Percentiles rank a stretch among this genome's conserved stretches.
Conservation (phyloP, 352 stramenopile genomes). For the Pseudoperonospora humuli region DNA sequence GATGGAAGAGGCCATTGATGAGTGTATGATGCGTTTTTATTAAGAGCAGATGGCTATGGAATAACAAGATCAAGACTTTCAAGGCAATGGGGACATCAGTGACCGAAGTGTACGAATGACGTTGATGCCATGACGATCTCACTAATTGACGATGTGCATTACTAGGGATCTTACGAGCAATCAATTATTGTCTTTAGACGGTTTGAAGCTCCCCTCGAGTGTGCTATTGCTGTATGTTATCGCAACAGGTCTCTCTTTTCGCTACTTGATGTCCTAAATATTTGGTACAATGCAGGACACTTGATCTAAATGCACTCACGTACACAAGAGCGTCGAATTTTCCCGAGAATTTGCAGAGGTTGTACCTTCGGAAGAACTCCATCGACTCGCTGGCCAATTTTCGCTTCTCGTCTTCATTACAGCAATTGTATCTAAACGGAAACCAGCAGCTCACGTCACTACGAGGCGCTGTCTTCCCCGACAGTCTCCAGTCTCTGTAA, state of each 20-base stretch:
- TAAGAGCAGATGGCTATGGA: constrained; percentile 27
- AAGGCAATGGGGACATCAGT: constrained; percentile 22
- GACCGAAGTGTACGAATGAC: constrained; percentile 32
- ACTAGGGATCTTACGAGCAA: constrained; percentile 21
- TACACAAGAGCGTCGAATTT: constrained; percentile 16
- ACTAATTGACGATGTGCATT: constrained; percentile 1
- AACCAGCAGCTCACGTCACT: constrained; percentile 38
- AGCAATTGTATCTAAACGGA: constrained; percentile 29
- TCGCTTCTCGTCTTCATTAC: constrained; percentile 18
- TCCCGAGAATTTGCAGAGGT: constrained; percentile 11
- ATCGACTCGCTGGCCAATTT: constrained; percentile 28
- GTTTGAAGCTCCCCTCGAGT: constrained; percentile 20
- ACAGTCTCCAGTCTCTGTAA: constrained; percentile 31
- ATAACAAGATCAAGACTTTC: constrained; percentile 40
- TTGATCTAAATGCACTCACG: constrained; percentile 21
- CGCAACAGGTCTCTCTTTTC: too few species aligned
- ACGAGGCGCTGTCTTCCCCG: constrained; percentile 33
- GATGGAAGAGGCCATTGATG: too few species aligned
- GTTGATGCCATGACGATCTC: constrained; percentile 1
- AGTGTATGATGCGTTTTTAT: too few species aligned
- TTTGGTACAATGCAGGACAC: constrained; percentile 14
- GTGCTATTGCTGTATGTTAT: constrained; percentile 19
- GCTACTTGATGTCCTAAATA: constrained; percentile 4
- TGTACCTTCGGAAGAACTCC: constrained; percentile 28
- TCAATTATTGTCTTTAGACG: constrained; percentile 22